Conservation (phyloP, 176 grass and related monocot species). For the Eleusine coracana region DNA sequence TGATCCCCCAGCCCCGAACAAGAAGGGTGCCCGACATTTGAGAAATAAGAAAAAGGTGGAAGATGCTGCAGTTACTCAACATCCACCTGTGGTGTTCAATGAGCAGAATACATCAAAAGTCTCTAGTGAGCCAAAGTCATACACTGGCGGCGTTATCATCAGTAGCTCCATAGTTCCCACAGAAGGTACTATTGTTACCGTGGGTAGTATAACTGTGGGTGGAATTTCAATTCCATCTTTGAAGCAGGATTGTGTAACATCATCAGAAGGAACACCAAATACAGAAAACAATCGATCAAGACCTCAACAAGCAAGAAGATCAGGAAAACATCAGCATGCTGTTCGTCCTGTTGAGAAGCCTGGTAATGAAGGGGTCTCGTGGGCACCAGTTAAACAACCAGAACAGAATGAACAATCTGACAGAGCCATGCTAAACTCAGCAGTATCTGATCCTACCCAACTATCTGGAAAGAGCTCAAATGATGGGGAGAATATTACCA, state of each 20-base stretch:
- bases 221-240: constrained; percentile 49
- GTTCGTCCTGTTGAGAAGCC: constrained; percentile 57
- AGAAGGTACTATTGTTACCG: constrained; percentile 50
- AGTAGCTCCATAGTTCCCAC: constrained; percentile 61
- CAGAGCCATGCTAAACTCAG: constrained; percentile 33
- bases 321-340: constrained; percentile 69
- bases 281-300: constrained; percentile 57
- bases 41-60: constrained; percentile 88
- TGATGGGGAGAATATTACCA: constrained; percentile 56
- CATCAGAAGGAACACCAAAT: constrained; percentile 45
- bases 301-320: constrained; percentile 59
- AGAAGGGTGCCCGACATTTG: constrained; percentile 62
- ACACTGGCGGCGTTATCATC: constrained; percentile 49
- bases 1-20: constrained; percentile 64
- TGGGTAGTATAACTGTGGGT: constrained; percentile 53
- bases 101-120: constrained; percentile 45
- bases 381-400: constrained; percentile 76
- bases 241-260: constrained; percentile 43
- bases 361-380: constrained; percentile 62
- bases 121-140: constrained; percentile 43
- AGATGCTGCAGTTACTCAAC: constrained; percentile 44
- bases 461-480: constrained; percentile 41
- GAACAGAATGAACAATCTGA: constrained; percentile 62
- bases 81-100: constrained; percentile 31
- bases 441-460: constrained; percentile 25